Conservation (phyloP, 75 land plant genomes). For the Chamaecyparis obtusa region DNA sequence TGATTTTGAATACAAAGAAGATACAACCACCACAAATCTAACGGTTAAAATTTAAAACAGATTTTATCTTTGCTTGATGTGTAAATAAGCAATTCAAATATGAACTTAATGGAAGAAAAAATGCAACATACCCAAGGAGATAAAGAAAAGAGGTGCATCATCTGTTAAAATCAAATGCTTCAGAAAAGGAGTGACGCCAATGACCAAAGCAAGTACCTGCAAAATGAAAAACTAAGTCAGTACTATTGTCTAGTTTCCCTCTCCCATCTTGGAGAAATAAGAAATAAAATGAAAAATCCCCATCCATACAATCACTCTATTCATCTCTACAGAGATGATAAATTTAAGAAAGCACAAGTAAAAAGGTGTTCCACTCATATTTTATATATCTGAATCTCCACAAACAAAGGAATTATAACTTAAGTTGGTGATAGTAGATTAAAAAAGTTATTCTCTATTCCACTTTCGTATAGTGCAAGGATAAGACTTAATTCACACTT, state of each 20-base stretch:
- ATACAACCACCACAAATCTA: not conserved
- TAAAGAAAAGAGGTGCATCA: constrained; percentile 72
- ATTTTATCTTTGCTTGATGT: not conserved
- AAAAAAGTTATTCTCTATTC: not conserved
- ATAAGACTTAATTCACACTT: not conserved
- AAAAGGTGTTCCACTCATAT: not conserved
- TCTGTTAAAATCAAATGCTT: constrained; percentile 56
- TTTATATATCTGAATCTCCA: not conserved
- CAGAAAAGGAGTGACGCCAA: constrained; percentile 62
- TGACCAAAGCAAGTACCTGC: constrained; percentile 59
- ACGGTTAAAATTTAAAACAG: not conserved
- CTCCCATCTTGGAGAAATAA: not conserved
- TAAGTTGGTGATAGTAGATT: not conserved
- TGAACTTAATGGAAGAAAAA: not conserved
- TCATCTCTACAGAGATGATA: not conserved
- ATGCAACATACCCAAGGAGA: constrained; percentile 61
- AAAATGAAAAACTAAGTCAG: not conserved
- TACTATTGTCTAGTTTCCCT: not conserved
- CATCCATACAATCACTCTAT: not conserved
- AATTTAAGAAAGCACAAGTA: not conserved
- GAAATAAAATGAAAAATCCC: not conserved
- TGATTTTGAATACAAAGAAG: not conserved
- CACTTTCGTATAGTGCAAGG: not conserved
- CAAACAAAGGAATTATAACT: not conserved
- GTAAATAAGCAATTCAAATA: constrained; percentile 5